A percentile compares a stretch with the other conserved stretches of the same genome.
phyloP scores from a whole-genome alignment of 148 eudicot species.

The Dianthus caryophyllus region DNA sequence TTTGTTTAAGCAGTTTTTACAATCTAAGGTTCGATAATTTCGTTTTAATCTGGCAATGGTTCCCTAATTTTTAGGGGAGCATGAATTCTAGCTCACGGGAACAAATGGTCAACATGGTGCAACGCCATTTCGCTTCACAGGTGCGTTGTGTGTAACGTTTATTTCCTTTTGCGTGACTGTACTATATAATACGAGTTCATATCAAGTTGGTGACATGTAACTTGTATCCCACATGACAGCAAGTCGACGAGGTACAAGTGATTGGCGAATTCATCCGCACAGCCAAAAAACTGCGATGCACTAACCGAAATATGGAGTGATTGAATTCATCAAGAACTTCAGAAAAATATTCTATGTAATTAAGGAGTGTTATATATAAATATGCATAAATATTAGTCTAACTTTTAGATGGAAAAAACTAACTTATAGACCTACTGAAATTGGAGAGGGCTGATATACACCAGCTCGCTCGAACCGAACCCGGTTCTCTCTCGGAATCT shows the following conservation, averaged over 20 bases:
- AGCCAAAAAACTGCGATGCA: slow-evolving; percentile 59
- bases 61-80: slow-evolving; percentile 40
- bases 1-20: no score
- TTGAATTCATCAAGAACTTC: slow-evolving; percentile 16
- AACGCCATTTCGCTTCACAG: slow-evolving; percentile 81
- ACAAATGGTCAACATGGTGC: slow-evolving; percentile 62
- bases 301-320: slow-evolving; percentile 24
- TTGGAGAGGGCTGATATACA: slow-evolving; percentile 15
- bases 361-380: slow-evolving; percentile 19
- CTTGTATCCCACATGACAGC: slow-evolving; percentile 37
- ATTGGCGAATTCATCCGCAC: slow-evolving; percentile 65
- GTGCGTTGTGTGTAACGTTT: slow-evolving; percentile 45
- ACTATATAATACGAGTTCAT: not conserved
- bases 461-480: slow-evolving; percentile 11
- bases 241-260: slow-evolving; percentile 78
- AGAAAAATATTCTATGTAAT: slow-evolving; percentile 24
- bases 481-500: slow-evolving; percentile 15
- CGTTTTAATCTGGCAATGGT: not conserved
- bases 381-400: slow-evolving; percentile 28
- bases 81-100: slow-evolving; percentile 56
- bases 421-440: slow-evolving; percentile 16
- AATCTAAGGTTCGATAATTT: not conserved
- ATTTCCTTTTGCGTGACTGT: not conserved
- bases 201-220: not conserved
- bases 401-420: slow-evolving; percentile 23